Evolutionary conservation across 768 basidiomycete genomes (phyloP), one percentile per base, ranked within the genome.

Genomic region (Omphalotus guepiniiformis): DNA sequence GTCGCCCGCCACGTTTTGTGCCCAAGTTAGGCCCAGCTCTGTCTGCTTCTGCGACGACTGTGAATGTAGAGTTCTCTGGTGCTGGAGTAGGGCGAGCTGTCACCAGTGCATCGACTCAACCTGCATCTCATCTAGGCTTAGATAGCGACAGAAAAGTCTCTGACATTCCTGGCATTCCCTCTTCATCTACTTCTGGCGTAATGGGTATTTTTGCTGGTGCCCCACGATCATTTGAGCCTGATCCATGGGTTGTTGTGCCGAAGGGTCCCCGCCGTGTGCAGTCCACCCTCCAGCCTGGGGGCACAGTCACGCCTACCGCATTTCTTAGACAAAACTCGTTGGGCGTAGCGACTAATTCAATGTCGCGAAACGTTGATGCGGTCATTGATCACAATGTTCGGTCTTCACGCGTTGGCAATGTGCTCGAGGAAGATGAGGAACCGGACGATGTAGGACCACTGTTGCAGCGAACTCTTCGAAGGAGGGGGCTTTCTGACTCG

Each of bases 131-230:
- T 16, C 26, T n/a, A 22, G 39, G 22, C 3, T 23, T 27, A 21
- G n/a, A 30, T 36, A 18, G 18, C 16, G 36, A 26, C 4, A n/a
- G 4, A 19, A 18, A 4, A 29, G 19, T 16, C 23, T 15, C 32
- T 32, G 3, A 34, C 18, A 21, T 15, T 2, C 18, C 26, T 8
- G 37, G 23, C 18, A n/a, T 28, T 23, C 26, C 29, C 21, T 35
- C 26, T 18, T 44, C 42, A 37, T 39, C 37, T 13, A 25, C n/a
- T 42, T 25, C 19, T 11, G 74, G 68, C 44, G 67, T 94, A 22
- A 87, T 90, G 78, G 84, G 80, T 27, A 96, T 99, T 53, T 98
- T 98, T 57, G 95, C 93, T 0, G 95, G 95, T 29, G 93, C 92
- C 2, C 84, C 85, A 22, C 63, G 65, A 25, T 63, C 67, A 23